Conservation (phyloP, 2,329 filamentous ascomycete species). For the Penicillium sp. region DNA sequence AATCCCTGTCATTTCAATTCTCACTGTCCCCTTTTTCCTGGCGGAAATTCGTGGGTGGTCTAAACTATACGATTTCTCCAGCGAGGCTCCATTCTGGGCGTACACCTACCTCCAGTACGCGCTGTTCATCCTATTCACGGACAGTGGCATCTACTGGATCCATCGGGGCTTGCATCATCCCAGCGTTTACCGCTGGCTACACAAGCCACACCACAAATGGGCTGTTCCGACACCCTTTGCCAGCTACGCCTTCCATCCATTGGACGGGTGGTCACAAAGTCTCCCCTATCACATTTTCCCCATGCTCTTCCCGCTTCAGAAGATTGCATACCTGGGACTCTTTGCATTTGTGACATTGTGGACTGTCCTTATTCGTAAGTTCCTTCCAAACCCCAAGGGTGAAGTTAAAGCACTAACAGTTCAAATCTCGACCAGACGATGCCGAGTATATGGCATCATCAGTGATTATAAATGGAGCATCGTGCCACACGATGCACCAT, state of each 20-base stretch:
- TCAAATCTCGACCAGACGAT: slow-evolving; percentile 60
- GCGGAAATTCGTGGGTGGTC: slow-evolving; percentile 81
- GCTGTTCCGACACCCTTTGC: slow-evolving; percentile 96
- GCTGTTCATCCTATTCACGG: slow-evolving; percentile 83
- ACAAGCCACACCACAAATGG: slow-evolving; percentile 99
- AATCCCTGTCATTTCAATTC: slow-evolving; percentile 78
- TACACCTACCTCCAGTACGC: slow-evolving; percentile 85
- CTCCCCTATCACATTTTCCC: slow-evolving; percentile 92
- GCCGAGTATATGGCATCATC: slow-evolving; percentile 90
- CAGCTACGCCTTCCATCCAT: slow-evolving; percentile 89
- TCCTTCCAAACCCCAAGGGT: not conserved
- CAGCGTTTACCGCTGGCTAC: slow-evolving; percentile 77
- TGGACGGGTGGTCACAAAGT: slow-evolving; percentile 87
- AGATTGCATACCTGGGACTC: slow-evolving; percentile 79
- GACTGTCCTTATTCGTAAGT: slow-evolving; percentile 79
- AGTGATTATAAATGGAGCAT: slow-evolving; percentile 80
- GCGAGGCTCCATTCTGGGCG: slow-evolving; percentile 72
- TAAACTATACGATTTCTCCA: slow-evolving; percentile 78
- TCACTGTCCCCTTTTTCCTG: slow-evolving; percentile 81
- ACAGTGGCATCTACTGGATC: slow-evolving; percentile 88
- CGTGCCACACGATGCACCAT: slow-evolving; percentile 93
- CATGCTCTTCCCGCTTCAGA: slow-evolving; percentile 88
- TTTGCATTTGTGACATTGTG: slow-evolving; percentile 95
- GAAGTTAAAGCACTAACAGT: slow-evolving; percentile 1
- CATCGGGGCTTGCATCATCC: slow-evolving; percentile 84